Evolutionary conservation across 768 basidiomycete genomes (phyloP), one percentile per base, ranked within the genome.

Genomic region (Cantharellus anzutake): DNA sequence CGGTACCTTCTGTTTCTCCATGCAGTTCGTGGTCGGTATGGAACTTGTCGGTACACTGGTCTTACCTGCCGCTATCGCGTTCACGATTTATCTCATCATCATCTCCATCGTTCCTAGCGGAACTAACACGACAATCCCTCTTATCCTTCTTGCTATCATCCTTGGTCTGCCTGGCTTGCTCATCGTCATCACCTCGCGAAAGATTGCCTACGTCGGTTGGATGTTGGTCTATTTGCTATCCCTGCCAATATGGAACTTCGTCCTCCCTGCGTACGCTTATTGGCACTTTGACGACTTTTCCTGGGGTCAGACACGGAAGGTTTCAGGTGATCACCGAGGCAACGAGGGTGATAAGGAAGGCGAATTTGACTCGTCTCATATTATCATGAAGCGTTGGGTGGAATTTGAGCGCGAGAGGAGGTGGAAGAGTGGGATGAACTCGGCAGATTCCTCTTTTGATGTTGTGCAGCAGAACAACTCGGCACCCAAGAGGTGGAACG

Each of bases 251-350:
- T 99, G 96, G 96, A 98, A 98, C 74, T 90, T 92, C 66, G 75
- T 96, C 60, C 77, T 98, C 2, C 94, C 94, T 1, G 83, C 87
- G 2, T 99, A 99, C 70, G 80, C 93, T n/a, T 97, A 86, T 73
- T 93, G 93, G 88, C 92, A 97, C 72, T 94, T 99, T 71, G 96
- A 97, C 68, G 96, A 97, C 76, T 97, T 89, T 73, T 89, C 86
- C 34, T 92, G 91, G 90, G 96, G 96, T 72, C 84, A 92, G 72
- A 98, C 96, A 41, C 78, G 96, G 62, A 83, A 80, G 71, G 72
- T 78, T 58, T 76, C 79, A 39, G 91, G 91, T 4, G 86, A 84
- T 66, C 80, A 78, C 65, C 80, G 76, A 50, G 77, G 72, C 42
- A 71, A 77, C 60, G 86, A 90, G 65, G 87, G 86, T 5, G 93